These are phyloP conservation scores for Bidens hawaiensis DNA, from an alignment of 140 eudicot species.

Conservation along the genomic window DNA sequence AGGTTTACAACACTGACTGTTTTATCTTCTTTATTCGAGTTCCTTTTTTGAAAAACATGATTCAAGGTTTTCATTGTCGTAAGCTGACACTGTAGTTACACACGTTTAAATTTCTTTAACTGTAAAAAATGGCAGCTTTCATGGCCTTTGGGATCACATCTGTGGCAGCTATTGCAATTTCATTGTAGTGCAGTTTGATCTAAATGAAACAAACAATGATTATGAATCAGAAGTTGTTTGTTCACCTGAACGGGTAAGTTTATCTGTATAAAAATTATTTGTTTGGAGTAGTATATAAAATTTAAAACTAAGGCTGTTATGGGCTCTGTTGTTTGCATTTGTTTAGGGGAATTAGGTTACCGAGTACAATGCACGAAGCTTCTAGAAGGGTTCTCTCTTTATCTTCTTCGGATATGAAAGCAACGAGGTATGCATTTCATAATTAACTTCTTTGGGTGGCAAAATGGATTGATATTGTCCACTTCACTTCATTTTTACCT, in stretches of 20 bases:
- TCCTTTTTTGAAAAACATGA: neutral
- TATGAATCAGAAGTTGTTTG: slow-evolving; percentile 37
- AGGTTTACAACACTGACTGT: no score
- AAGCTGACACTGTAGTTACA: neutral
- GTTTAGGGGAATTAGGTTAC: slow-evolving; percentile 39
- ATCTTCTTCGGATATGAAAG: slow-evolving; percentile 39
- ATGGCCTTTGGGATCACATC: slow-evolving; percentile 28
- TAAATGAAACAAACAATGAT: slow-evolving; percentile 32
- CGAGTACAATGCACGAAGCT: slow-evolving; percentile 33
- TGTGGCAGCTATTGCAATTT: slow-evolving; percentile 17
- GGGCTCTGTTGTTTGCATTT: neutral
- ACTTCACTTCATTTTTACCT: neutral
- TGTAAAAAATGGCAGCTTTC: slow-evolving; percentile 13
- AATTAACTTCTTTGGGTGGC: neutral
- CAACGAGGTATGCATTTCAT: slow-evolving; percentile 31
- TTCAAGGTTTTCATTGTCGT: neutral
- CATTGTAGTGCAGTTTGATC: slow-evolving; percentile 15
- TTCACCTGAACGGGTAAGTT: slow-evolving; percentile 38
- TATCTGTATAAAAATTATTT: slow-evolving; percentile 1
- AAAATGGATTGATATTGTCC: neutral
- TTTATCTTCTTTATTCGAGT: neutral
- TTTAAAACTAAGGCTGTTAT: slow-evolving; percentile 5
- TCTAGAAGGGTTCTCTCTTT: slow-evolving; percentile 34
- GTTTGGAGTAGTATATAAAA: slow-evolving; percentile 4
- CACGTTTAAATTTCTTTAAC: neutral